These are phyloP conservation scores for Fusarium succisae DNA, from an alignment of 2,329 filamentous ascomycete genomes.

Conservation along the genomic window DNA sequence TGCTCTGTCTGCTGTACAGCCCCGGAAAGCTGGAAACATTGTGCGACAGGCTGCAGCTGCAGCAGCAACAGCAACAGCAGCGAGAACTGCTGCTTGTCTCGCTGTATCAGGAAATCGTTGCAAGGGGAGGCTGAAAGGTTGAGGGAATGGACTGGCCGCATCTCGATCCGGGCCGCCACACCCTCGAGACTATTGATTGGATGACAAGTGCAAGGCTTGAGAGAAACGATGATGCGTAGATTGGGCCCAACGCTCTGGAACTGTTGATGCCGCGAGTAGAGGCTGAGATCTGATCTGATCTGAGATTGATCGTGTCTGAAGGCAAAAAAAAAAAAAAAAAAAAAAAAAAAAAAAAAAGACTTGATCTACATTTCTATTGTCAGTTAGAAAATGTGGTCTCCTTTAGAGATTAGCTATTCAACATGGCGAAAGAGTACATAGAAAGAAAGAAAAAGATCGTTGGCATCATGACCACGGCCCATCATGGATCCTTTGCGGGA, in stretches of 20 bases:
- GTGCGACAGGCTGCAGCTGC: neutral
- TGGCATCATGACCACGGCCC: conserved; percentile 10
- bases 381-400: neutral
- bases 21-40: conserved; percentile 10
- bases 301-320: neutral
- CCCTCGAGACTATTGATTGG: conserved; percentile 31
- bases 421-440: neutral
- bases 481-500: conserved; percentile 22
- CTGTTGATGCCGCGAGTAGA: neutral
- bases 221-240: conserved; percentile 36
- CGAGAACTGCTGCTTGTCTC: neutral
- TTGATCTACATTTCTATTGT: neutral
- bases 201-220: conserved; percentile 13
- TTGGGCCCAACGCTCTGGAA: conserved; percentile 15
- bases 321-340: neutral
- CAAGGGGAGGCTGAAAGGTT: neutral
- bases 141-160: conserved; percentile 9
- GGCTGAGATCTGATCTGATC: neutral
- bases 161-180: conserved; percentile 38
- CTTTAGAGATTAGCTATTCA: neutral
- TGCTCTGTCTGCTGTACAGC: neutral
- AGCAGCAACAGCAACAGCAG: neutral
- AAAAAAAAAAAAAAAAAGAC: neutral
- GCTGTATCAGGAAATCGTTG: neutral
- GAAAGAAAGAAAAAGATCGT: neutral